Conservation (phyloP, 2,329 filamentous ascomycete species). For the Aspergillus udagawae region DNA sequence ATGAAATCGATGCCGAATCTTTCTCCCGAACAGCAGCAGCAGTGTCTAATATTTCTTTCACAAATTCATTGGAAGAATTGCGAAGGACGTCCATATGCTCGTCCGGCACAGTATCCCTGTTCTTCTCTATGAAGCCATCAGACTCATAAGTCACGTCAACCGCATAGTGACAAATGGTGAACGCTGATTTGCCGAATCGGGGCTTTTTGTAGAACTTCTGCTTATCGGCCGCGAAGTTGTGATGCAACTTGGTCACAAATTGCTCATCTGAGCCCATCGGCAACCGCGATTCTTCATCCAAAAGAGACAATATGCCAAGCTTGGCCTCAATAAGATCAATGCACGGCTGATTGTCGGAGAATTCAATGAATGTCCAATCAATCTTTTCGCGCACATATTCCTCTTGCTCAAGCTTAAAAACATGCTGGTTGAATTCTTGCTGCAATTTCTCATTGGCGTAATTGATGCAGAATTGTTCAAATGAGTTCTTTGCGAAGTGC, state of each 20-base stretch:
- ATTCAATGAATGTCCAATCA: slow-evolving; percentile 99
- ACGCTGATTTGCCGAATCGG: slow-evolving; percentile 92
- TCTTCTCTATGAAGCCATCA: slow-evolving; percentile 99
- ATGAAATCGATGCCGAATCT: slow-evolving; percentile 63
- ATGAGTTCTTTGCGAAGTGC: slow-evolving; percentile 99
- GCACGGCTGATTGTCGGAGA: slow-evolving; percentile 98
- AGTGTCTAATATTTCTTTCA: slow-evolving; percentile 78
- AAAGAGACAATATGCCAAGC: slow-evolving; percentile 81
- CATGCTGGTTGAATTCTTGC: slow-evolving; percentile 98
- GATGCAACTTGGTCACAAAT: slow-evolving; percentile 92
- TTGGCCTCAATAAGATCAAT: slow-evolving; percentile 98
- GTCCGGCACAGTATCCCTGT: slow-evolving; percentile 95
- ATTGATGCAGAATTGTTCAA: slow-evolving; percentile 99
- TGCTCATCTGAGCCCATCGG: slow-evolving; percentile 97
- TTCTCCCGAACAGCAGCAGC: slow-evolving; percentile 87
- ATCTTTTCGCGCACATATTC: slow-evolving; percentile 96
- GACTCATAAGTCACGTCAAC: slow-evolving; percentile 98
- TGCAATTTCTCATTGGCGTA: slow-evolving; percentile 99
- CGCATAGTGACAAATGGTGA: slow-evolving; percentile 98
- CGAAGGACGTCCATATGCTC: slow-evolving; percentile 94
- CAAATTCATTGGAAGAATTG: slow-evolving; percentile 78
- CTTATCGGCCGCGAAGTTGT: slow-evolving; percentile 87
- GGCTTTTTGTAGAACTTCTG: slow-evolving; percentile 99
- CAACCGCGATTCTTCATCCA: slow-evolving; percentile 93
- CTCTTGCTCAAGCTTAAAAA: slow-evolving; percentile 98